Evolutionary conservation across 2,329 filamentous ascomycete species (phyloP), one percentile per base, ranked within the genome.

Genomic region (Thelonectria discophora): DNA sequence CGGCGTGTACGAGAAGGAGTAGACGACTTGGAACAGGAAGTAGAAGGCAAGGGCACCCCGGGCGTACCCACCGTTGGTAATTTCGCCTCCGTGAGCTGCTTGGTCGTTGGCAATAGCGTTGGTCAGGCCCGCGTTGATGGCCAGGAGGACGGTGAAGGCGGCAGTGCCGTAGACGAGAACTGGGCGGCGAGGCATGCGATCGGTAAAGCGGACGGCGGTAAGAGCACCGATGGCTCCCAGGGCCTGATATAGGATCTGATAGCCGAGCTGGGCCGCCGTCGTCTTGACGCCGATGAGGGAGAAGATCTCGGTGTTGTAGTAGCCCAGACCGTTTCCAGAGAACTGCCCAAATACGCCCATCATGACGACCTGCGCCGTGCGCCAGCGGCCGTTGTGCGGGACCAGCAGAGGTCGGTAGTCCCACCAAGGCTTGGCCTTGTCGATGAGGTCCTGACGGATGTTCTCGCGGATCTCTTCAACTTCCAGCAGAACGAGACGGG

Each of bases 1-100:
- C n/a, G 55, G 55, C 21, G 55, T 58, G 46, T 47, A 58, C 20
- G 32, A 50, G 47, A 58, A 58, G 17, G 55, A 58, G 3, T 20
- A 50, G 15, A 58, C 34, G 21, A 58, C 43, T 7, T 47, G 46
- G 46, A 51, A 58, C 15, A 58, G 47, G 47, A 51, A 58, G 46
- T 42, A 51, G 32, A 58, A 43, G 39, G 47, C 55, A 17, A 58
- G 50, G 39, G 50, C 30, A 32, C 30, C 30, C 6, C 30, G 50
- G 11, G 55, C 47, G 11, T 51, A 50, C 2, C 37, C 55, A 3
- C 17, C 17, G 18, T 37, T 37, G n/a, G 27, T 51, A 24, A 58
- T 51, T 2, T 58, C 30, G 9, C 27, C 48, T 6, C 40, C 37
- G 15, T 46, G 18, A 15, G 27, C 34, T n/a, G 55, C 55, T 11